Evolutionary conservation across 139 green algal genomes (phyloP), one percentile per base, ranked within the genome.

Genomic region (Picochlorum costavermella): DNA sequence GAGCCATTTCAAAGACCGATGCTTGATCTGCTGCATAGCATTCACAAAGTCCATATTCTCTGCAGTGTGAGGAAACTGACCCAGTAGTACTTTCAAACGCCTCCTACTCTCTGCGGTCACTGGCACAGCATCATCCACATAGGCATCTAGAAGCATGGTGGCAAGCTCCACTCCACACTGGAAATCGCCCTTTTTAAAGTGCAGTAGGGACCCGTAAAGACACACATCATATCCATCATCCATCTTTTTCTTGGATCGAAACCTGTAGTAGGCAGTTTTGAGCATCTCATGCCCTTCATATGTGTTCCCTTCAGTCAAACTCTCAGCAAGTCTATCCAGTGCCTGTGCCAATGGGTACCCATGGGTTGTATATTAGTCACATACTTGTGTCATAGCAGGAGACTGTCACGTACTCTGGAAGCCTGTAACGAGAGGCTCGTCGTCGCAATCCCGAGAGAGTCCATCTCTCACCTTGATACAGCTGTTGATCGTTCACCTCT

Each of bases 271-370:
- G 36, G 65, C 63, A 2, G 70, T 76, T 23, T 76, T 76, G 46
- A 72, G 70, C 55, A 72, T 61, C 31, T 76, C 64, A n/a, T 76
- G 70, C 2, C 56, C 70, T 50, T 76, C 70, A 14, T 76, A 76
- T 13, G 60, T 65, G 20, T 72, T 37, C 20, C 63, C 63, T 37
- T 49, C 56, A 8, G 25, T 36, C 17, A 76, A 25, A 10, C 44
- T 68, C 1, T 17, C 33, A 40, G 60, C 25, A 20, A 76, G 48
- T 53, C 67, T 76, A 51, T 31, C 33, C 36, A 76, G 57, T 36
- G 64, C 70, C 70, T 76, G 64, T 13, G 5, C 17, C 12, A 17
- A 16, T 16, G n/a, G 12, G n/a, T 20, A 28, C 46, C 12, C 50
- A 16, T 16, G n/a, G 12, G n/a, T 20, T 20, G 9, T 40, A 40